Evolutionary conservation across 192 early-diverging fungal species (phyloP), one percentile per base, ranked within the genome.

Genomic region (Rhizophagus prolifer): DNA sequence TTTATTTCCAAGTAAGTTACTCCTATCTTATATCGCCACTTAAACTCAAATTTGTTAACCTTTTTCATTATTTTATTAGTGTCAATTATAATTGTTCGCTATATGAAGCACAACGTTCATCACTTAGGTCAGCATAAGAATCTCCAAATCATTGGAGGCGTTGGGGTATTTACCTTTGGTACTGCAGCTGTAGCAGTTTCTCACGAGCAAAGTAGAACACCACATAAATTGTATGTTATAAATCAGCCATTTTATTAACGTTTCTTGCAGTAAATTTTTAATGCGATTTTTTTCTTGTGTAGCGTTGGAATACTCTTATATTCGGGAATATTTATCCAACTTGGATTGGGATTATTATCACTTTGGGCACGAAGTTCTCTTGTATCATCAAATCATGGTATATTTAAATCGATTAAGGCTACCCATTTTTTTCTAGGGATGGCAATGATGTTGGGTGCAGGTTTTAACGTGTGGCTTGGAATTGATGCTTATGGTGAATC

Each of bases 71-170:
- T 26, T 65, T 76, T 76, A 19, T 34, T 58, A 19, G 31, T 41
- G 2, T 76, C 74, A 21, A 58, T 77, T 25, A 58, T 77, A 38
- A 23, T 77, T 69, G 66, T 77, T 25, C 65, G 75, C 9, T 77
- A 69, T 46, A 23, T 63, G 46, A 77, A 77, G 34, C 75, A 77
- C 30, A 77, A 34, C 34, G 44, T 41, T 47, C 31, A 59, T n/a
- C 47, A 73, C 19, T 36, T 77, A 31, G 9, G 2, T 13, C 34
- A 75, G 3, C 78, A 79, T 58, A 23, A 54, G 12, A 62, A 75
- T 79, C 46, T 79, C 26, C 78, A 79, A 30, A 38, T 79, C 16
- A 16, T 79, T 16, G 72, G 72, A 8, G 73, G 78, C 1, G 30
- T 79, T n/a, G 34, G 21, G 14, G 59, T 79, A 23, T 31, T 36